Evolutionary conservation across 1,284 basidiomycete genomes (phyloP).

Genomic region (Cryptococcus sp.): DNA sequence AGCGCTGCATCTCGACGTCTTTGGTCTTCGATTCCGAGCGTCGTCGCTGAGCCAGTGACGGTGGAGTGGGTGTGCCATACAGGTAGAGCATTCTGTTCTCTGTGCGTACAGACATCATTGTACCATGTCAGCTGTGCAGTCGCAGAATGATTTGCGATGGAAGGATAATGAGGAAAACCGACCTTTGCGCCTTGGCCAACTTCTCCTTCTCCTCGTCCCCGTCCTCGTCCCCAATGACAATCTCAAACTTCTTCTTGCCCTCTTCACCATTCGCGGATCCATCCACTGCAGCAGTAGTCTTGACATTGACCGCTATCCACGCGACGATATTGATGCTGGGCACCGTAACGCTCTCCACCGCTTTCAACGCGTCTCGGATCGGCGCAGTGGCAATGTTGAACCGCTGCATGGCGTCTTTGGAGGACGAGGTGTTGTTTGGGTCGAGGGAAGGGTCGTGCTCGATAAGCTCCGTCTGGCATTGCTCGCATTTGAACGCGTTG

Average conservation of each 20-base stretch:
- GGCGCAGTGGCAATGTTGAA: conserved; percentile 90
- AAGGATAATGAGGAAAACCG: conserved; percentile 12
- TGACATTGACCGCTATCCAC: conserved; percentile 49
- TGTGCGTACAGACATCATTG: conserved; percentile 13
- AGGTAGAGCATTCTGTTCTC: conserved; percentile 85
- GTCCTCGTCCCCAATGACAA: conserved; percentile 79
- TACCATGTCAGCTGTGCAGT: background rate
- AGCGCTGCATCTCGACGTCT: conserved; percentile 4
- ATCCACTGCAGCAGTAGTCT: conserved; percentile 62
- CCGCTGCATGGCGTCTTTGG: conserved; percentile 90
- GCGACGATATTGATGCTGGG: conserved; percentile 46
- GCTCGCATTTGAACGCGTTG: conserved; percentile 48
- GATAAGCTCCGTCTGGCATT: conserved; percentile 74
- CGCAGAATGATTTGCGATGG: conserved; percentile 1
- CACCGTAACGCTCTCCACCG: conserved; percentile 68
- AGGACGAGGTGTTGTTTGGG: conserved; percentile 69
- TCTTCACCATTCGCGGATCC: conserved; percentile 65
- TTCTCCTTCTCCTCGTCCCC: conserved; percentile 71
- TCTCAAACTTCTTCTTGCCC: conserved; percentile 61
- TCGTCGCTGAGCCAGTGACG: conserved; percentile 85
- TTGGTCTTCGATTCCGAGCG: conserved; percentile 62
- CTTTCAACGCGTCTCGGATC: conserved; percentile 81
- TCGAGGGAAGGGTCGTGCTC: conserved; percentile 70
- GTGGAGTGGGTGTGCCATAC: conserved; percentile 94
- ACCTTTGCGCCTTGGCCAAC: conserved; percentile 71